Base-by-base conservation (phyloP, 2,329 filamentous ascomycete species). In the Colletotrichum acutatum region DNA sequence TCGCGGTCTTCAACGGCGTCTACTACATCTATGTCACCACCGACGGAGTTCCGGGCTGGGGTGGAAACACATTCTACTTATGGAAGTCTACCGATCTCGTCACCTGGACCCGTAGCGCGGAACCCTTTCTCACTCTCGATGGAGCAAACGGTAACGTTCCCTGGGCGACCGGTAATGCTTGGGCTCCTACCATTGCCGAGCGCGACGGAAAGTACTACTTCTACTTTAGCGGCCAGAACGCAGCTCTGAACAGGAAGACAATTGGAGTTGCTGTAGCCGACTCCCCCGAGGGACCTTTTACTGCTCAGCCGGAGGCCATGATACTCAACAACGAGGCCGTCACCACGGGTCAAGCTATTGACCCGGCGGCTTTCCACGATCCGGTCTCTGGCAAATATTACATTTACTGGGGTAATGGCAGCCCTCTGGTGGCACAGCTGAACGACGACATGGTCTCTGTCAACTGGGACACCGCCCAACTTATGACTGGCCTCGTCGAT, bases 151-250 rank as follows among this genome's bases (percentile, higher is more conserved):
- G 85, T 12, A 86, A 91, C 69, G 86, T 93, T 1, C 90, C 90
- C 1, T 93, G 91, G 91, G 90, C 90, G 0, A 87, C 84, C 1
- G 91, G 91, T 72, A 91, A 92, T 76, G 87, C 91, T 4, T 93
- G 91, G 91, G 91, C 91, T 0, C 91, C 91, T 0, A 90, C 91
- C 64, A 91, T 91, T 2, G 89, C 89, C 1, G 81, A 83, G 61
- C 89, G 88, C 62, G 83, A 89, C 71, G 89, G 89, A 0, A 90
- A 90, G 80, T 93, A 89, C 80, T 92, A 91, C 76, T 88, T 93
- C 32, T 92, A 90, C 80, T 92, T 91, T 79, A 86, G 82, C 49
- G 86, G 86, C 0, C 79, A 87, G 19, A 85, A 85, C 54, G 89
- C 90, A 0, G 88, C 88, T 0, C 81, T 87, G 37, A 84, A 90